These are phyloP conservation scores for Suhomyces vadensis DNA, from an alignment of 805 yeast species.

Conservation along the genomic window DNA sequence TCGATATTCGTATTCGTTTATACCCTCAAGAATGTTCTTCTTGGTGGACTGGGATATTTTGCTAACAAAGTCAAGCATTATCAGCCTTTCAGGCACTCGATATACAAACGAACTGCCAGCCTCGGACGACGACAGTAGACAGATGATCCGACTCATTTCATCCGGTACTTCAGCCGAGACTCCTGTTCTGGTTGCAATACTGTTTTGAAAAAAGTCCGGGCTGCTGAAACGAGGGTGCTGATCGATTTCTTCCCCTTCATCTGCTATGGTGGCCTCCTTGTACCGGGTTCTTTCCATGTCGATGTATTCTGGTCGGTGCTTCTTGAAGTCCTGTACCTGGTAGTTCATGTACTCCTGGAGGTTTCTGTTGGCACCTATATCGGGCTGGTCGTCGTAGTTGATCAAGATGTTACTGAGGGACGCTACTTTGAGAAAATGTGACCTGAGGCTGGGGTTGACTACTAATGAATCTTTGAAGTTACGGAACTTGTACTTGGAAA, in stretches of 20 bases:
- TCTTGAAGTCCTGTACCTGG: slow-evolving; percentile 25
- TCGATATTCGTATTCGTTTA: slow-evolving; percentile 27
- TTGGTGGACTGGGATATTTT: slow-evolving; percentile 27
- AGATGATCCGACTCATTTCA: slow-evolving; percentile 19
- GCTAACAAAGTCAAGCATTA: slow-evolving; percentile 67
- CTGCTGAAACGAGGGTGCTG: slow-evolving; percentile 24
- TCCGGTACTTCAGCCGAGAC: slow-evolving; percentile 22
- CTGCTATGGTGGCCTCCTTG: slow-evolving; percentile 12
- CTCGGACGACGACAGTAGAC: slow-evolving; percentile 18
- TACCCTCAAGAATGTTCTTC: slow-evolving; percentile 21
- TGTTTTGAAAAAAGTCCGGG: slow-evolving; percentile 33
- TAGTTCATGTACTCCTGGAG: slow-evolving; percentile 33
- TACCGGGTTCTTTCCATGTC: slow-evolving; percentile 11
- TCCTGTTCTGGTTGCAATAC: slow-evolving; percentile 18
- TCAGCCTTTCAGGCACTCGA: slow-evolving; percentile 65
- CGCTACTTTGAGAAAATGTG: slow-evolving; percentile 34
- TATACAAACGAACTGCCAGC: slow-evolving; percentile 47
- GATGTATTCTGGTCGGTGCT: slow-evolving; percentile 8
- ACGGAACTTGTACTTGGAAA: slow-evolving; percentile 30
- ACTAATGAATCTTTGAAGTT: slow-evolving; percentile 52
- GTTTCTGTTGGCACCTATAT: slow-evolving; percentile 18
- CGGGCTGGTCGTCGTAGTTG: slow-evolving; percentile 37
- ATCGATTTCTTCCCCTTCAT: slow-evolving; percentile 15
- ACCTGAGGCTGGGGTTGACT: slow-evolving; percentile 51
- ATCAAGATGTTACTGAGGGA: slow-evolving; percentile 31